Evolutionary conservation across 2,329 filamentous ascomycete species (phyloP).

Genomic region (Falciphora oryzae): DNA sequence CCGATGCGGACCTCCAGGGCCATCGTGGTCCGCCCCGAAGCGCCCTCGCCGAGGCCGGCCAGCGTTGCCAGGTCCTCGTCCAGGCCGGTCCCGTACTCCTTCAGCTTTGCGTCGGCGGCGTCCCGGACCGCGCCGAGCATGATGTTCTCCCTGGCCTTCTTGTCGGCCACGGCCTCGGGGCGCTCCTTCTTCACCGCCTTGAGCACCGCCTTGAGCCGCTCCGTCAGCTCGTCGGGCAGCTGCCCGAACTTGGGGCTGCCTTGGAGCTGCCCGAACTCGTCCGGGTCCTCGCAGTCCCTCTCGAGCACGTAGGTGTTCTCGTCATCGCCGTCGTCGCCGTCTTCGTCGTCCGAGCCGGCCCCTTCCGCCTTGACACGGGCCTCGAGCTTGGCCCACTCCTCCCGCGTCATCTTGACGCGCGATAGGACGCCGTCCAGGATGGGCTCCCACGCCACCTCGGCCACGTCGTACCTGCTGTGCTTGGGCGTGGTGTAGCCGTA

Average conservation of each 20-base stretch:
- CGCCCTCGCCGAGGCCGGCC: conserved; percentile 6
- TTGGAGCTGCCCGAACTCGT: conserved; percentile 34
- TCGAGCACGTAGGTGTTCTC: conserved; percentile 72
- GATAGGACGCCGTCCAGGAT: conserved; percentile 18
- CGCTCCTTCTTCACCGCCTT: conserved; percentile 41
- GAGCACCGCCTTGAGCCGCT: conserved; percentile 44
- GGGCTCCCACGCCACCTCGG: conserved; percentile 63
- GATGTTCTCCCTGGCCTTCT: conserved; percentile 42
- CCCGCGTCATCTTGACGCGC: conserved; percentile 16
- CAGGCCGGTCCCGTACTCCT: conserved; percentile 24
- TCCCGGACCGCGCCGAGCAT: conserved; percentile 32
- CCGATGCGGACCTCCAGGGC: conserved; percentile 29
- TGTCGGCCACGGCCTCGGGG: conserved; percentile 35
- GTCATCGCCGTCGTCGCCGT: conserved; percentile 58
- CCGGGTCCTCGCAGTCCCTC: conserved; percentile 45
- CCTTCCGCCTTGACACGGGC: conserved; percentile 18
- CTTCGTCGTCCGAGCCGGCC: conserved; percentile 25
- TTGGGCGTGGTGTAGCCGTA: conserved; percentile 83
- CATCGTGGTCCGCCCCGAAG: conserved; percentile 18
- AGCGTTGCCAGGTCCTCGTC: conserved; percentile 23
- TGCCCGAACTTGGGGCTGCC: conserved; percentile 31
- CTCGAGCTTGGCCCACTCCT: conserved; percentile 34
- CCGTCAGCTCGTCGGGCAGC: conserved; percentile 45
- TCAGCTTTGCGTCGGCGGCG: conserved; percentile 21
- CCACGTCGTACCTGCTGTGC: conserved; percentile 75